A percentile compares a stretch with the other conserved stretches of the same genome.
phyloP scores from a whole-genome alignment of 805 yeast genomes.

The Pichia nakasei region DNA sequence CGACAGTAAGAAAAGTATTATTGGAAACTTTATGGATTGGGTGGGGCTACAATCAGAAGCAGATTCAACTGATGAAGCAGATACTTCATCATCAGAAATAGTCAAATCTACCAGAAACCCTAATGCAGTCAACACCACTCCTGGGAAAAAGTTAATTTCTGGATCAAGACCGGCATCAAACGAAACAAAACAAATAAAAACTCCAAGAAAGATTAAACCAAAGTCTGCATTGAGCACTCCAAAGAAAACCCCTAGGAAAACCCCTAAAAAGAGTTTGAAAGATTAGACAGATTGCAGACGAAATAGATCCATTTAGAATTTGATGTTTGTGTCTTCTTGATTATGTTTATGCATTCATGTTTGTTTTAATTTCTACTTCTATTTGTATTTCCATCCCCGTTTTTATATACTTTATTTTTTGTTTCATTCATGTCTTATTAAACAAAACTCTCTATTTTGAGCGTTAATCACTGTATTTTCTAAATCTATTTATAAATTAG shows the following conservation, averaged over 20 bases:
- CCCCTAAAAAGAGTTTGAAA: not conserved
- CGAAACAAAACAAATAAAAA: not conserved
- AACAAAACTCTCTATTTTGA: too few relatives aligned
- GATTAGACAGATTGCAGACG: too few relatives aligned
- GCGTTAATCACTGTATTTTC: too few relatives aligned
- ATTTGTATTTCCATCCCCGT: too few relatives aligned
- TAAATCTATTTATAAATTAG: not conserved
- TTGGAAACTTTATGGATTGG: constrained; percentile 29
- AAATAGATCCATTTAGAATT: too few relatives aligned
- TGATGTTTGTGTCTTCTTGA: too few relatives aligned
- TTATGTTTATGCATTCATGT: too few relatives aligned
- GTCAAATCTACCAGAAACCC: too few relatives aligned
- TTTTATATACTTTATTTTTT: too few relatives aligned
- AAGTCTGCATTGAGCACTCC: not conserved
- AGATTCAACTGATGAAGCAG: constrained; percentile 12
- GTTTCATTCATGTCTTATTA: too few relatives aligned
- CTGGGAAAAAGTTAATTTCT: not conserved
- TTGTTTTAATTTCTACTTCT: too few relatives aligned
- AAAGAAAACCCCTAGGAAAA: constrained; percentile 1
- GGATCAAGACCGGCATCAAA: not conserved
- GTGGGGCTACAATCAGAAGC: constrained; percentile 25
- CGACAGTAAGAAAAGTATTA: constrained; percentile 19
- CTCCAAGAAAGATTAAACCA: not conserved
- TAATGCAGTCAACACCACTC: not conserved
- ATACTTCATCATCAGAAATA: not conserved